Base-by-base conservation (phyloP, 2,329 filamentous ascomycete species). In the Mariannaea elegans region DNA sequence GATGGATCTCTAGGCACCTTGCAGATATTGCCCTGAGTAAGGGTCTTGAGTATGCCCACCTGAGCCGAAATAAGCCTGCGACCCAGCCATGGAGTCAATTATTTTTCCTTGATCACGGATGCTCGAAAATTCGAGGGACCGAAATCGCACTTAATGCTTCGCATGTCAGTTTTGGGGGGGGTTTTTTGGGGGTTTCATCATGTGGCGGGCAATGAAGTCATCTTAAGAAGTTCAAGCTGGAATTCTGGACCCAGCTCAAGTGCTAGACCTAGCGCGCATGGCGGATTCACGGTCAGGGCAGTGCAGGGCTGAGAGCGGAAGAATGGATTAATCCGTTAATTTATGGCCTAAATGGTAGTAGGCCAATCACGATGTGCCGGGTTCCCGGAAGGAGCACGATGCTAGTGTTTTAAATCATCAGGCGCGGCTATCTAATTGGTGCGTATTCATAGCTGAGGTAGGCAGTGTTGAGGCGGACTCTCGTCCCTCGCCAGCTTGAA, bases 361-460 rank as follows among this genome's bases (percentile, higher is more conserved):
- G 45, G 6, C 34, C 53, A 55, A 50, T 61, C 21, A 23, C 18
- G 38, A 9, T 7, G 39, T 48, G 46, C 47, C 59, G 45, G 47
- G 14, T 36, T 53, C 44, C 34, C 14, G 47, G 55, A 61, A 34
- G 32, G 42, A 56, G 45, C 47, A 21, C 47, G 52, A 29, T 54
- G 12, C 51, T 48, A 44, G 38, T 27, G 50, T 50, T 55, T 59
- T 48, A 59, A 23, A 45, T 36, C 34, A 59, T 42, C 16, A n/a
- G 16, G 44, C 19, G 21, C 24, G n/a, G 4, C 7, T 13, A n/a
- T 42, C 29, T 27, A 16, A 67, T 69, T 69, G 65, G 66, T 47
- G 31, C 31, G 38, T 45, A 49, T 53, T 61, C 32, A 63, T 61
- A 56, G 59, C 14, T 18, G 44, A 53, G 57, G 46, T 21, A 39